phyloP scores from a whole-genome alignment of 371 early-diverging fungal genomes.

The Mortierella sp. region DNA sequence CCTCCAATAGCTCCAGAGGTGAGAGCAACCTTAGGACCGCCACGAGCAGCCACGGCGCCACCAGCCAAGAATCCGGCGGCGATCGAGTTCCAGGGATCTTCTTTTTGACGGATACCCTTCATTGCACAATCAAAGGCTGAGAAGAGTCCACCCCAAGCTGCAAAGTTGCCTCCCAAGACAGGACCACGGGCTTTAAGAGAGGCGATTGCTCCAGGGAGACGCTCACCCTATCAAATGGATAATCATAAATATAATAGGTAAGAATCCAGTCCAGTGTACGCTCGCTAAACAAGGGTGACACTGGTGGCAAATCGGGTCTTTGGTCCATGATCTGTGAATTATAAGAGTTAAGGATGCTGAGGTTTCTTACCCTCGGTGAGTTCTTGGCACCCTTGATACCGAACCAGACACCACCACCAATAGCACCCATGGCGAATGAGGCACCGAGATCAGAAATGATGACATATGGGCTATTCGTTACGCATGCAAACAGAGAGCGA shows the following conservation, averaged over 20 bases:
- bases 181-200: constrained; percentile 96
- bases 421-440: constrained; percentile 97
- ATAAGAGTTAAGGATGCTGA: background rate
- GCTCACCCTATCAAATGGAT: constrained; percentile 77
- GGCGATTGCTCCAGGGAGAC: constrained; percentile 86
- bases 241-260: background rate
- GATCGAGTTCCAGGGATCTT: constrained; percentile 97
- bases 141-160: constrained; percentile 98
- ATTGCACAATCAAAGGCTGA: constrained; percentile 96
- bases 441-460: constrained; percentile 97
- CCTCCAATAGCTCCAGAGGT: constrained; percentile 94
- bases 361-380: constrained; percentile 84
- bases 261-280: background rate
- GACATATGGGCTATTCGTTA: constrained; percentile 85
- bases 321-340: background rate
- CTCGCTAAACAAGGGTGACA: background rate
- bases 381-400: constrained; percentile 97
- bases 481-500: background rate
- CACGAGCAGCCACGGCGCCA: constrained; percentile 92
- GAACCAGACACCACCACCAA: constrained; percentile 97
- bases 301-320: no score
- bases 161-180: constrained; percentile 95
- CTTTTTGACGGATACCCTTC: constrained; percentile 92
- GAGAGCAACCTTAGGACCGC: constrained; percentile 87
- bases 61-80: constrained; percentile 95